A percentile compares a stretch with the other conserved stretches of the same genome.
phyloP scores from a whole-genome alignment of 2,329 filamentous ascomycete genomes.

The Ophiostoma sp. region DNA sequence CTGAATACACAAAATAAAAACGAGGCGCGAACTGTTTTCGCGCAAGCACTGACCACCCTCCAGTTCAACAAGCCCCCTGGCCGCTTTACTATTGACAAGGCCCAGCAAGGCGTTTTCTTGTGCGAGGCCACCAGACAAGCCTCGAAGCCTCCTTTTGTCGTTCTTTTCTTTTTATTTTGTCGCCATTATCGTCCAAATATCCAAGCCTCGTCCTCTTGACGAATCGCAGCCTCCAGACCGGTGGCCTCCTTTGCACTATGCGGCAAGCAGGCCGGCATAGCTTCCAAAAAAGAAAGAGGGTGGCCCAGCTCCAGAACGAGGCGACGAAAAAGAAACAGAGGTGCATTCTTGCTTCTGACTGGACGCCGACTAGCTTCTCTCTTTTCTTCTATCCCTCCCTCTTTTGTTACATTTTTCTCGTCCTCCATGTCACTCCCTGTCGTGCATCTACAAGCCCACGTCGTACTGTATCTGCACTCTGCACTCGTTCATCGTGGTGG shows the following conservation, averaged over 20 bases:
- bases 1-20: neutral
- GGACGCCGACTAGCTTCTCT: neutral
- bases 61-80: neutral
- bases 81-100: constrained; percentile 1
- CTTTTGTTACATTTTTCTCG: neutral
- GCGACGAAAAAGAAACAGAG: neutral
- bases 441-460: constrained; percentile 4
- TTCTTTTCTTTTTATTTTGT: neutral
- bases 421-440: neutral
- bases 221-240: constrained; percentile 21
- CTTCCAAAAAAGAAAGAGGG: neutral
- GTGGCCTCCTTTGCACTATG: neutral
- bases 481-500: neutral
- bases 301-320: neutral
- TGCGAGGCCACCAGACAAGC: neutral
- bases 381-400: neutral
- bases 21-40: neutral
- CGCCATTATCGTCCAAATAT: neutral
- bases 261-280: neutral
- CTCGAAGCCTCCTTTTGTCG: no score
- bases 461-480: neutral
- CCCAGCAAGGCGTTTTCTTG: constrained; percentile 13
- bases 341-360: neutral
- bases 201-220: constrained; percentile 21
- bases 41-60: neutral